Conservation (phyloP, 805 yeast species). For the Martiniozyma abietophila region DNA sequence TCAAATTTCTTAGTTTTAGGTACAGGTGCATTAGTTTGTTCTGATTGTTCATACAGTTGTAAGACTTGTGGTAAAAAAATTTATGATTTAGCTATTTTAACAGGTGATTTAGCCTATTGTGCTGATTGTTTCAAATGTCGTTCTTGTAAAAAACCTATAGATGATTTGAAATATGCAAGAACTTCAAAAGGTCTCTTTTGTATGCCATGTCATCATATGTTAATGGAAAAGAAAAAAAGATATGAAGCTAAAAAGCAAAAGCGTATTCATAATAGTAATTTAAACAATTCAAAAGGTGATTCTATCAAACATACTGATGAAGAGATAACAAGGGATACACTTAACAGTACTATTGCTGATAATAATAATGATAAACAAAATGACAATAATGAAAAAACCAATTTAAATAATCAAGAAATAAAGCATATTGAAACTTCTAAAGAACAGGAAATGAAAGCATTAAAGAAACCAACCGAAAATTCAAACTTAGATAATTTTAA, state of each 20-base stretch:
- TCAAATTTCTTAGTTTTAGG: conserved; percentile 88
- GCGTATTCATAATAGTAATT: too few species aligned
- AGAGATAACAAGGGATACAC: too few species aligned
- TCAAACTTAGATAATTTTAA: too few species aligned
- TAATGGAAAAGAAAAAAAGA: conserved; percentile 65
- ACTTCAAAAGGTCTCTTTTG: conserved; percentile 91
- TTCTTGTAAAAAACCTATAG: conserved; percentile 76
- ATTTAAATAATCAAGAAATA: too few species aligned
- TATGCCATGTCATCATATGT: conserved; percentile 81
- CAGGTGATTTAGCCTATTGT: conserved; percentile 94
- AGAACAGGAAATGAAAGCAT: too few species aligned
- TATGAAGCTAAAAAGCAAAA: conserved; percentile 40
- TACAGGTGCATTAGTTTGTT: conserved; percentile 84
- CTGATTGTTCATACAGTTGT: conserved; percentile 88
- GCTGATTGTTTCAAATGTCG: conserved; percentile 84
- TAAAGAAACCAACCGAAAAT: background rate
- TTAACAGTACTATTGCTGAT: too few species aligned
- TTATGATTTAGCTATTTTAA: conserved; percentile 85
- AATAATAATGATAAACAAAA: background rate
- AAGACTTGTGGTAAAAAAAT: conserved; percentile 77
- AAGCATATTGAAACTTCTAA: too few species aligned
- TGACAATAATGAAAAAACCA: background rate
- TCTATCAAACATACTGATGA: too few species aligned
- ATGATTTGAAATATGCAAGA: conserved; percentile 83
- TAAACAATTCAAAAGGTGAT: too few species aligned